Evolutionary conservation across 139 green algal genomes (phyloP).

Genomic region (Tetradesmus obliquus): DNA sequence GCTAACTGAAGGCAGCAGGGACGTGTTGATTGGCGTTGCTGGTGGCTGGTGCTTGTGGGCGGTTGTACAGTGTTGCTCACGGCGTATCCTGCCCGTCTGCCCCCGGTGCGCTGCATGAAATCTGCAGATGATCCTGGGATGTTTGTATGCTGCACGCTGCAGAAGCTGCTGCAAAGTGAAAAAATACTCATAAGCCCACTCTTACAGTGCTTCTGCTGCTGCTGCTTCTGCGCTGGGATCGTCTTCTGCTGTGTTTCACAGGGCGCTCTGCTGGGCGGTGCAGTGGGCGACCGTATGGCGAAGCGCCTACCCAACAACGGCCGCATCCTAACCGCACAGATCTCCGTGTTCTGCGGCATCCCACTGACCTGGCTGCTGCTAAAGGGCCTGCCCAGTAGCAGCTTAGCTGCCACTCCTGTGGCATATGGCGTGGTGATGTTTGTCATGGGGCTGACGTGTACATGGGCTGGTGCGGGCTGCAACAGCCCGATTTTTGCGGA

Average conservation of each 20-base stretch:
- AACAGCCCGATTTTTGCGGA: slow-evolving; percentile 92
- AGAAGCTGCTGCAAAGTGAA: background rate
- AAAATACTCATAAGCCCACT: background rate
- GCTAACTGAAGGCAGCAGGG: too few species aligned
- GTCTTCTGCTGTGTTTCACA: background rate
- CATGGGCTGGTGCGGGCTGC: slow-evolving; percentile 67
- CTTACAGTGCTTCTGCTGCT: background rate
- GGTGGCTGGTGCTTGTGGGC: too few species aligned
- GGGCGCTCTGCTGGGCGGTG: slow-evolving; percentile 78
- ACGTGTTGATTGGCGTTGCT: too few species aligned
- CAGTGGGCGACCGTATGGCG: slow-evolving; percentile 68
- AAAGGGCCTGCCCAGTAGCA: slow-evolving; percentile 40
- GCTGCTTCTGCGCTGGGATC: background rate
- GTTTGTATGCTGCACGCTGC: background rate
- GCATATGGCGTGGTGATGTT: slow-evolving; percentile 64
- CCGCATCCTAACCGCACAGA: slow-evolving; percentile 72
- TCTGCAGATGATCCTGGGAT: background rate
- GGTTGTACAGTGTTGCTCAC: too few species aligned
- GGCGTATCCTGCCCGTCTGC: too few species aligned
- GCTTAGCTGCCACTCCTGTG: background rate
- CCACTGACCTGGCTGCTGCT: slow-evolving; percentile 75
- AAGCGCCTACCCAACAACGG: slow-evolving; percentile 59
- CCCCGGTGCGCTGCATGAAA: too few species aligned
- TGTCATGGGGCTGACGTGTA: slow-evolving; percentile 74
- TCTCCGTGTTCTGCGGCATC: slow-evolving; percentile 70